A percentile compares a stretch with the other conserved stretches of the same genome.
phyloP scores from a whole-genome alignment of 1,139 yeast species.

The Scheffersomyces segobiensis region DNA sequence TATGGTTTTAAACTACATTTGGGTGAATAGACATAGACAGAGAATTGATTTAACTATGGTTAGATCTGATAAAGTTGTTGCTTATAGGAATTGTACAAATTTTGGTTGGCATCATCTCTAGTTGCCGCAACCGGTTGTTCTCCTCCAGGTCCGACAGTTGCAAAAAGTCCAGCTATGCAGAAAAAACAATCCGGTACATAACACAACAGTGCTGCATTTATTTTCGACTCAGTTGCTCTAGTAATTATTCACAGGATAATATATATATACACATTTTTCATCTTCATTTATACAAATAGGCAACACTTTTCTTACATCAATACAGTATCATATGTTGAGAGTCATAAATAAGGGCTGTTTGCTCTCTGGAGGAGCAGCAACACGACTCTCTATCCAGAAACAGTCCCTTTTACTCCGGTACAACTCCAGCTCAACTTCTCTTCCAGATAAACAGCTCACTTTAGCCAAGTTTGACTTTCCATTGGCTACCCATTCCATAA shows the following conservation, averaged over 20 bases:
- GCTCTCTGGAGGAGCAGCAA: not conserved
- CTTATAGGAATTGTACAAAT: no score
- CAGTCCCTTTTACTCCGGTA: not conserved
- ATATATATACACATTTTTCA: not conserved
- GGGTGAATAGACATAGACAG: no score
- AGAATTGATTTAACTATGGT: no score
- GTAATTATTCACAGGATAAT: not conserved
- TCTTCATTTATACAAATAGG: not conserved
- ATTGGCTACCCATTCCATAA: conserved; percentile 33
- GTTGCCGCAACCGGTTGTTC: no score
- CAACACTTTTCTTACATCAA: not conserved
- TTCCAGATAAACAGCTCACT: conserved; percentile 25
- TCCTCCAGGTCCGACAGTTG: not conserved
- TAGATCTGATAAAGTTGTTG: no score
- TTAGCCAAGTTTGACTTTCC: conserved; percentile 42
- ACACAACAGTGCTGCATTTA: not conserved
- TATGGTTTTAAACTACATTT: no score
- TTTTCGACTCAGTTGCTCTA: not conserved
- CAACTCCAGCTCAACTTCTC: not conserved
- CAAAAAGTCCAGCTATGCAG: not conserved
- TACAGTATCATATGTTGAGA: not conserved
- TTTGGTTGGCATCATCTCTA: no score
- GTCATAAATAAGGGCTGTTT: not conserved
- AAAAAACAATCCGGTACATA: not conserved
- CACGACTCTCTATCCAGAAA: not conserved